Percentiles rank a stretch among this genome's conserved stretches.
Conservation (phyloP, 768 basidiomycete genomes). For the Suillus decipiens region DNA sequence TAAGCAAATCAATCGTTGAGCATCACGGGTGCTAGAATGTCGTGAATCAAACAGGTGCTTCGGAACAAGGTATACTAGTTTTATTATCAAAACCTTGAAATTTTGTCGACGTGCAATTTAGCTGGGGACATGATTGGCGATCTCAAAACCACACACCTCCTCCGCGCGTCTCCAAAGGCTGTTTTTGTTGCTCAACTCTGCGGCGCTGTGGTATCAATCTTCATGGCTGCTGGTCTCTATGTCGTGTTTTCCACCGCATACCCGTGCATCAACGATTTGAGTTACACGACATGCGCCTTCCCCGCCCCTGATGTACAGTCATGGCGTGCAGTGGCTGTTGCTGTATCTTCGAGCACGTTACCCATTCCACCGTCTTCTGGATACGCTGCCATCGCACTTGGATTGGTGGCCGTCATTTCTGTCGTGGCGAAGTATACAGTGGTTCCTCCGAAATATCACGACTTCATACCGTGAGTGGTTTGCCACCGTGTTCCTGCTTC, state of each 20-base stretch:
- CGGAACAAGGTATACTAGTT: slow-evolving; percentile 10
- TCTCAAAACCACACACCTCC: slow-evolving; percentile 63
- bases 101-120: neutral
- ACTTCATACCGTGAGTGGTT: slow-evolving; percentile 21
- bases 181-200: slow-evolving; percentile 62
- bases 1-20: neutral
- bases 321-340: slow-evolving; percentile 20
- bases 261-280: slow-evolving; percentile 47
- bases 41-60: slow-evolving; percentile 9
- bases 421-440: slow-evolving; percentile 41
- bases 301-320: slow-evolving; percentile 1
- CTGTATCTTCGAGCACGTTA: slow-evolving; percentile 25
- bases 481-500: neutral
- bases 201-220: slow-evolving; percentile 58
- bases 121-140: slow-evolving; percentile 65
- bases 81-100: neutral
- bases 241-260: slow-evolving; percentile 61
- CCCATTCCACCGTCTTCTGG: slow-evolving; percentile 56
- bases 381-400: slow-evolving; percentile 56
- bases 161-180: slow-evolving; percentile 58
- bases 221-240: slow-evolving; percentile 56
- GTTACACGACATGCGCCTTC: slow-evolving; percentile 11
- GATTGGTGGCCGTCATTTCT: slow-evolving; percentile 44
- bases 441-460: slow-evolving; percentile 27
- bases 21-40: neutral